These are phyloP conservation scores for Apiospora arundinis DNA, from an alignment of 2,329 filamentous ascomycete species.

Conservation along the genomic window DNA sequence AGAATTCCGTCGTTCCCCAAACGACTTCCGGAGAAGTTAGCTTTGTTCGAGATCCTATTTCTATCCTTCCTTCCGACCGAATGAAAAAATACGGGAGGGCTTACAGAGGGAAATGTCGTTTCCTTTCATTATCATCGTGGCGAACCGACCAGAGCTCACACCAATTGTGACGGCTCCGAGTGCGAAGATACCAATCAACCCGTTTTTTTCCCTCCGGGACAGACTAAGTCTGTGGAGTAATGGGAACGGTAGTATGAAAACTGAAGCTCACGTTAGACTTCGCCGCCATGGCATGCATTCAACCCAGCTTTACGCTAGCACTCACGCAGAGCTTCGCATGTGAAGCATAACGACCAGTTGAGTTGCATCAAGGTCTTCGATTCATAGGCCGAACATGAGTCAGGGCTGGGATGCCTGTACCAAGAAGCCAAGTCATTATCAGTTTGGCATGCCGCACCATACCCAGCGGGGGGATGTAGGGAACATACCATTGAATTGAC, in stretches of 20 bases:
- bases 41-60: no score
- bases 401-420: slow-evolving; percentile 1
- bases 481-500: slow-evolving; percentile 19
- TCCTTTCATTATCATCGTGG: slow-evolving; percentile 23
- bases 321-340: slow-evolving; percentile 22
- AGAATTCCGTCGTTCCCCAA: slow-evolving; percentile 24
- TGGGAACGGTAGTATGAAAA: slow-evolving; percentile 26
- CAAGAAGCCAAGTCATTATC: no score
- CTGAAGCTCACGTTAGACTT: slow-evolving; percentile 21
- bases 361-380: slow-evolving; percentile 18
- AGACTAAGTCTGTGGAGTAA: slow-evolving; percentile 24
- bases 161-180: slow-evolving; percentile 25
- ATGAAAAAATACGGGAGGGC: no score
- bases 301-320: no score
- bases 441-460: no score
- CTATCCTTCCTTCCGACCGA: no score
- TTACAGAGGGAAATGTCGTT: slow-evolving; percentile 27
- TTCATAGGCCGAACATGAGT: slow-evolving; percentile 3
- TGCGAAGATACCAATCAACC: slow-evolving; percentile 23
- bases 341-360: slow-evolving; percentile 26
- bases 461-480: no score
- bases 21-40: no score
- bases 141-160: slow-evolving; percentile 26
- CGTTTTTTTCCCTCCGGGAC: slow-evolving; percentile 21
- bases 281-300: no score